Conservation (phyloP, 768 basidiomycete genomes). For the Fomitopsis pulvina region DNA sequence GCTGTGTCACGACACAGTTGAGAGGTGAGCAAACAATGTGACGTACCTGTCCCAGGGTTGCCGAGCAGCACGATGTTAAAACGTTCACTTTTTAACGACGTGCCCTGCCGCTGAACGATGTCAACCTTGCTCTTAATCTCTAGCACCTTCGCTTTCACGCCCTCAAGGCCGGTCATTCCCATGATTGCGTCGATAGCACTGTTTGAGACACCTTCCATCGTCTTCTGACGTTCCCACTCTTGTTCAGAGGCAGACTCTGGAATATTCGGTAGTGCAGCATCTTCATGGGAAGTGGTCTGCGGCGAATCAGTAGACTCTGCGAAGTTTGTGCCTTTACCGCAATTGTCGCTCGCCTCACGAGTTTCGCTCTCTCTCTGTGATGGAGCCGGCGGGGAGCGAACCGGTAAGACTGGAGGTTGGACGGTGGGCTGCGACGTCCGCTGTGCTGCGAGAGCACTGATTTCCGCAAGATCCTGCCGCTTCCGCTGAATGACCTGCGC, state of each 20-base stretch:
- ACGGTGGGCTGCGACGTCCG: background rate
- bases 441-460: slow-evolving; percentile 8
- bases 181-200: slow-evolving; percentile 57
- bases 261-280: background rate
- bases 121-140: slow-evolving; percentile 55
- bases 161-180: slow-evolving; percentile 63
- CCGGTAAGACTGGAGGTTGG: background rate
- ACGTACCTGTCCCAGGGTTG: slow-evolving; percentile 68
- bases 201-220: slow-evolving; percentile 43
- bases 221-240: slow-evolving; percentile 57
- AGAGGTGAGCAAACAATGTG: background rate
- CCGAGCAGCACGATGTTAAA: slow-evolving; percentile 60
- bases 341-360: too few species aligned
- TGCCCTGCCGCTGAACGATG: slow-evolving; percentile 42
- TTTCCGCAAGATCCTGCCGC: slow-evolving; percentile 36
- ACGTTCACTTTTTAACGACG: slow-evolving; percentile 42
- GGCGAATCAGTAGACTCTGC: too few species aligned
- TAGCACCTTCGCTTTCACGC: slow-evolving; percentile 57
- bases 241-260: slow-evolving; percentile 13
- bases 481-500: slow-evolving; percentile 34
- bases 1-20: too few species aligned
- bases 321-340: too few species aligned
- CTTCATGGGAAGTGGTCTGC: background rate
- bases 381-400: background rate
- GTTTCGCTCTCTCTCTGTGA: background rate